phyloP scores from a whole-genome alignment of 2,329 filamentous ascomycete genomes.

The Alternaria rosae region DNA sequence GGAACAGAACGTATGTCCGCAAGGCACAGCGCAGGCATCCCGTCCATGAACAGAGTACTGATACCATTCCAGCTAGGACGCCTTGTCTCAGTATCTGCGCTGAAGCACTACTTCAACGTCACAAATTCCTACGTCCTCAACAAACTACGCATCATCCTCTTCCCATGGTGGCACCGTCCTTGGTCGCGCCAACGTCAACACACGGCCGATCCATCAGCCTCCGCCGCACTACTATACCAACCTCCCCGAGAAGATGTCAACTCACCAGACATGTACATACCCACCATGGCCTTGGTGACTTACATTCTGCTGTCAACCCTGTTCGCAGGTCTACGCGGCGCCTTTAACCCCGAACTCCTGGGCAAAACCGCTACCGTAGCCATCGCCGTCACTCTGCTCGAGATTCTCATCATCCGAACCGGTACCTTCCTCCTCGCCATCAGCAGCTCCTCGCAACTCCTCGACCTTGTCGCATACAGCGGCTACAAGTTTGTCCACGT shows the following conservation, averaged over 20 bases:
- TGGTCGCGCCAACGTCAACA: constrained; percentile 92
- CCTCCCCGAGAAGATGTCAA: constrained; percentile 96
- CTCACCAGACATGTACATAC: constrained; percentile 99
- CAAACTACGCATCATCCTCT: constrained; percentile 92
- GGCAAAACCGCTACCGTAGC: constrained; percentile 88
- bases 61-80: constrained; percentile 66
- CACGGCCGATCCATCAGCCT: constrained; percentile 33
- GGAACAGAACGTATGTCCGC: constrained; percentile 82
- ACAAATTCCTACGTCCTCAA: constrained; percentile 95
- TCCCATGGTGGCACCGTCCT: constrained; percentile 96
- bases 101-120: constrained; percentile 99
- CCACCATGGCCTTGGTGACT: constrained; percentile 94
- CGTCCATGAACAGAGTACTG: background rate
- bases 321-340: constrained; percentile 85
- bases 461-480: constrained; percentile 93
- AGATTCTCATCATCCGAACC: constrained; percentile 89
- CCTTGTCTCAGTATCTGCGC: constrained; percentile 88
- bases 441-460: constrained; percentile 89
- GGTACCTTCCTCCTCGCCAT: constrained; percentile 95
- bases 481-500: constrained; percentile 99
- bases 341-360: constrained; percentile 92
- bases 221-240: constrained; percentile 64
- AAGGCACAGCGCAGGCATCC: background rate
- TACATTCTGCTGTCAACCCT: constrained; percentile 95
- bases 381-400: constrained; percentile 80